Evolutionary conservation across 1,284 basidiomycete species (phyloP), one percentile per base, ranked within the genome.

Genomic region (Grifola frondosa): DNA sequence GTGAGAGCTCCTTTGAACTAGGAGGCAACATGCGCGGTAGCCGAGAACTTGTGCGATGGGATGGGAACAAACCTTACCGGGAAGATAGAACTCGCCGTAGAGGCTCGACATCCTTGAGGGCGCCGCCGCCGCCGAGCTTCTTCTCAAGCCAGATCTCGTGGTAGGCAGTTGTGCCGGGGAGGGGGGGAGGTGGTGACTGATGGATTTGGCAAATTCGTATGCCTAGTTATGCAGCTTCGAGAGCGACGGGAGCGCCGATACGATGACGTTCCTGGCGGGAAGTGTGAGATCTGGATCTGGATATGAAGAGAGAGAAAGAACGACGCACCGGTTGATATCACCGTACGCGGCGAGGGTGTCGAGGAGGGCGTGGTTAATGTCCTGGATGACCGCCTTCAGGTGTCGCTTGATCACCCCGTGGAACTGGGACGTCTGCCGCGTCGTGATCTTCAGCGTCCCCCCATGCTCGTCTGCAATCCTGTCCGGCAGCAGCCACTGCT

Each of bases 141-240:
- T 95, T 91, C 74, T 98, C 93, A 40, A 98, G 75, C 96, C 97
- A 99, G 57, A 99, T 98, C 71, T 99, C 97, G 65, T 97, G 94
- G 68, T 99, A 99, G 2, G 97, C 96, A 6, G 84, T 85, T 15
- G 95, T 98, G 40, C 84, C 78, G 13, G 96, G 96, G 26, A 97
- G 75, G n/a, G n/a, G n/a, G n/a, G n/a, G 16, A 99, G 80, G 62
- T 91, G 87, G 58, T 88, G 84, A 65, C 91, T 95, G 58, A 97
- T 78, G 40, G 75, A 73, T 64, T 87, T 91, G n/a, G 91, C 79
- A 62, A 97, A 97, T 38, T 88, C 77, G 63, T 84, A 94, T 15
- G 93, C 91, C 60, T 89, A 81, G 28, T 73, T 69, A 69, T 99
- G 97, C 34, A 98, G 72, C 54, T 82, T 82, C 28, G 90, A 95